Conservation (phyloP, 306 rosid genomes). For the Mucuna pruriens region DNA sequence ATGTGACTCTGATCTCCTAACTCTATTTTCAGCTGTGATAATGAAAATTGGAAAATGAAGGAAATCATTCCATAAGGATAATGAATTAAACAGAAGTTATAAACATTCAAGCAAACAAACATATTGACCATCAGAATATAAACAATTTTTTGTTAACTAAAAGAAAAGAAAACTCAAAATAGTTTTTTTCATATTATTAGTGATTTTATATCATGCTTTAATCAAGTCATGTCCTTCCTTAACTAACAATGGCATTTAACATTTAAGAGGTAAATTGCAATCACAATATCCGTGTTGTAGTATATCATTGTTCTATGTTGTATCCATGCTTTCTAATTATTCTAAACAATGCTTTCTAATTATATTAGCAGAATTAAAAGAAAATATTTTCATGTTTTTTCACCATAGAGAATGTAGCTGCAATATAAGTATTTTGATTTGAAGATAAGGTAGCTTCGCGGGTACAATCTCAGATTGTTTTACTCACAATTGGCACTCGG, state of each 20-base stretch:
- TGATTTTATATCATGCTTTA: slow-evolving; percentile 4
- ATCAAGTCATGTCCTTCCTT: neutral
- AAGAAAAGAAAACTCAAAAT: neutral
- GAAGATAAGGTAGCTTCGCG: neutral
- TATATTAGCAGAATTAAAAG: neutral
- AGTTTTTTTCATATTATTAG: neutral
- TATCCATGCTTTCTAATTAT: neutral
- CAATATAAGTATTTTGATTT: neutral
- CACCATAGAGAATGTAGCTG: neutral
- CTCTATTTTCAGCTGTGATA: slow-evolving; percentile 32
- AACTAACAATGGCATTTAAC: neutral
- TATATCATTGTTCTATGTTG: neutral
- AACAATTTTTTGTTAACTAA: neutral
- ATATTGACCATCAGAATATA: neutral
- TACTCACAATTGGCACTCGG: neutral
- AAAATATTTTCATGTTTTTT: neutral
- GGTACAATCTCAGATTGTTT: neutral
- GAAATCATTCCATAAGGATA: neutral
- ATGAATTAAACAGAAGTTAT: neutral
- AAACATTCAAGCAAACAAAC: neutral
- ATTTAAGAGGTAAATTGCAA: neutral
- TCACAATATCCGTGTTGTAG: neutral
- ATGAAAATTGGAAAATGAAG: slow-evolving; percentile 10
- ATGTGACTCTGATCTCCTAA: neutral
- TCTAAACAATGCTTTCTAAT: neutral